These are phyloP conservation scores for Xerophyta viscosa DNA, from an alignment of 106 monocot genomes.

Conservation along the genomic window DNA sequence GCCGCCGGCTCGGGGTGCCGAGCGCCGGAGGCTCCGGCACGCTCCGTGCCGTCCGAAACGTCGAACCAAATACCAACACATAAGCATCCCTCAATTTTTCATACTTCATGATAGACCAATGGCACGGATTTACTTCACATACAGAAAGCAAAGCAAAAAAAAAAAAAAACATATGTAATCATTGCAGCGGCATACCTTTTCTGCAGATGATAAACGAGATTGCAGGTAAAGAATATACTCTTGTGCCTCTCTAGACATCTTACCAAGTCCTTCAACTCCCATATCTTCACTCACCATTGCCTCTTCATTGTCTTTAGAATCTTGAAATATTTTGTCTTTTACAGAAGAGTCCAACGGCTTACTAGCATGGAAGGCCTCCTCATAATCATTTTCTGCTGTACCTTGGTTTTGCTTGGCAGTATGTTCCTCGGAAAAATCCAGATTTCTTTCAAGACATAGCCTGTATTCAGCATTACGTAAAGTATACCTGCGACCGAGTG, in stretches of 20 bases:
- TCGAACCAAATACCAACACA: no score
- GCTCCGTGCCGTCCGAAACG: no score
- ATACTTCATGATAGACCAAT: no score
- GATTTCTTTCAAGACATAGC: conserved; percentile 75
- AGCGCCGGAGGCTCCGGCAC: no score
- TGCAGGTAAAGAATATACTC: conserved; percentile 69
- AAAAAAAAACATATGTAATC: neutral
- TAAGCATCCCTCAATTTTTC: no score
- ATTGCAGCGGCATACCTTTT: conserved; percentile 41
- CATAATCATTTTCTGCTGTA: conserved; percentile 14
- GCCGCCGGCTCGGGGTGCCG: no score
- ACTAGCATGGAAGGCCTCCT: conserved; percentile 15
- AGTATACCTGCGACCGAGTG: conserved; percentile 55
- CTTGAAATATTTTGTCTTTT: conserved; percentile 11
- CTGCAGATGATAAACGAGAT: conserved; percentile 57
- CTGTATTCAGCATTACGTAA: conserved; percentile 89
- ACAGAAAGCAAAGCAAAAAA: neutral
- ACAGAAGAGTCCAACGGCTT: conserved; percentile 13
- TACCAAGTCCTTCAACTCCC: conserved; percentile 44
- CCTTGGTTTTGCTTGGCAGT: conserved; percentile 21
- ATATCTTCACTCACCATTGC: conserved; percentile 16
- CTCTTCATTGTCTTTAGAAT: conserved; percentile 22
- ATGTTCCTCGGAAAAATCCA: conserved; percentile 45
- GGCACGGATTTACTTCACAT: neutral
- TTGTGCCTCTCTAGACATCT: conserved; percentile 54